Percentiles rank a stretch among this genome's conserved stretches.
phyloP scores from a whole-genome alignment of 2,329 filamentous ascomycete species.

The Chaetomium sp. region DNA sequence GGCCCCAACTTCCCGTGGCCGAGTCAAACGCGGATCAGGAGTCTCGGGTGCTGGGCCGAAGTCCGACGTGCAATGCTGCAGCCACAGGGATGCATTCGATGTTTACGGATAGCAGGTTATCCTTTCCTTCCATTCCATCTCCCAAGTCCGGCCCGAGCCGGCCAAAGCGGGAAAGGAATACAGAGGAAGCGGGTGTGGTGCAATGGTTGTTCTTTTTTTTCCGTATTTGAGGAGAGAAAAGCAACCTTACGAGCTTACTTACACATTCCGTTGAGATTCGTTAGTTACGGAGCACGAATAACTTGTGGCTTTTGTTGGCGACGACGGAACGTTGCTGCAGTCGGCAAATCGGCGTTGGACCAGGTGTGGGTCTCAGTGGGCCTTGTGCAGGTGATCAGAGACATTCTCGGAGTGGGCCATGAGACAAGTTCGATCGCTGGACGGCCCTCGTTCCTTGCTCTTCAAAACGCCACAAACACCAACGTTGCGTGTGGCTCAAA shows the following conservation, averaged over 20 bases:
- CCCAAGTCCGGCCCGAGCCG: not conserved
- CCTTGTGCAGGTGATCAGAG: conserved; percentile 2
- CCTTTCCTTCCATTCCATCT: not conserved
- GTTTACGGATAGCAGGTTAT: too few species aligned
- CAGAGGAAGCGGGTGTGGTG: not conserved
- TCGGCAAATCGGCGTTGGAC: not conserved
- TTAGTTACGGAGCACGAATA: not conserved
- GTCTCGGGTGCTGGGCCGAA: conserved; percentile 23
- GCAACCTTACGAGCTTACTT: not conserved
- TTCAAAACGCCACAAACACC: too few species aligned
- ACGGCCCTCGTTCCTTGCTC: not conserved
- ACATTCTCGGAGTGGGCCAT: conserved; percentile 6
- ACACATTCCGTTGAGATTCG: not conserved
- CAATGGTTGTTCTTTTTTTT: not conserved
- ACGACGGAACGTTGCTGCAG: not conserved
- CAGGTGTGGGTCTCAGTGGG: not conserved
- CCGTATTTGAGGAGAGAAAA: not conserved
- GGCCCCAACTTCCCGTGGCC: conserved; percentile 7
- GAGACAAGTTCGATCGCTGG: not conserved
- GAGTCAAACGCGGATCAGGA: conserved; percentile 25
- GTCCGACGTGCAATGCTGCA: conserved; percentile 6
- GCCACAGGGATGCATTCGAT: too few species aligned
- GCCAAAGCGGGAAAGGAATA: not conserved
- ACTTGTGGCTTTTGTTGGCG: too few species aligned
- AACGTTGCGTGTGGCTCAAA: too few species aligned